These are phyloP conservation scores for Ustilago crameri DNA, from an alignment of 1,284 basidiomycete genomes.

Conservation along the genomic window DNA sequence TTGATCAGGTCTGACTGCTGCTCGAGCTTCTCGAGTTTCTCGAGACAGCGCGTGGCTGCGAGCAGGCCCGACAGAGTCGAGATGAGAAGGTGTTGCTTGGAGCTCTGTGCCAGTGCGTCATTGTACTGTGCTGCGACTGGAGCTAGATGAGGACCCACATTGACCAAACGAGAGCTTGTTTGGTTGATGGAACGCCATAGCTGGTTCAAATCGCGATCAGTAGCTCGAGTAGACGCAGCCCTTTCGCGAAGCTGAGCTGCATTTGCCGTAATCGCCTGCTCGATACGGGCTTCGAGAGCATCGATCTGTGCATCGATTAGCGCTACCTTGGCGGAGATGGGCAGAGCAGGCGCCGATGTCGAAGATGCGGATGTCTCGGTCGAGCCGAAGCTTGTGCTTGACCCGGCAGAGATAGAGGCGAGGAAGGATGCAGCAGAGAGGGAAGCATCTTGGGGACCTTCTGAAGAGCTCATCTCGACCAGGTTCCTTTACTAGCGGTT, in stretches of 20 bases:
- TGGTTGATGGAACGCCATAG: constrained; percentile 42
- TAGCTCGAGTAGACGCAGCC: constrained; percentile 22
- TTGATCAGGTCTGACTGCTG: constrained; percentile 10
- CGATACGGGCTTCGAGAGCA: constrained; percentile 25
- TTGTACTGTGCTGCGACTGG: constrained; percentile 29
- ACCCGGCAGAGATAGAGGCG: constrained; percentile 42
- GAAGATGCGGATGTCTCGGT: constrained; percentile 7
- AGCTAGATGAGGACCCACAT: constrained; percentile 24
- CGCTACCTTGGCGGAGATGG: constrained; percentile 47
- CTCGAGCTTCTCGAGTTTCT: constrained; percentile 29
- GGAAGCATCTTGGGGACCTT: constrained; percentile 12
- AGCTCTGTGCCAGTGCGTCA: constrained; percentile 34
- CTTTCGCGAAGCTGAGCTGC: constrained; percentile 29
- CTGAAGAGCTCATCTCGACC: constrained; percentile 22
- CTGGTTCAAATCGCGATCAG: constrained; percentile 35
- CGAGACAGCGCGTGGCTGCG: constrained; percentile 21
- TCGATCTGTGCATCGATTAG: constrained; percentile 54
- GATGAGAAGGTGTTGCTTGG: constrained; percentile 33
- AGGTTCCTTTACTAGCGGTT: neutral
- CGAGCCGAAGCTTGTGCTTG: constrained; percentile 24
- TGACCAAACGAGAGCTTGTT: constrained; percentile 32
- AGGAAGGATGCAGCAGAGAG: constrained; percentile 45
- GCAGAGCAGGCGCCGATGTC: constrained; percentile 29
- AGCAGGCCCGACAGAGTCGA: constrained; percentile 35
- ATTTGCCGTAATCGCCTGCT: constrained; percentile 24